phyloP scores from a whole-genome alignment of 768 basidiomycete species.

The Cystobasidium tubakii region DNA sequence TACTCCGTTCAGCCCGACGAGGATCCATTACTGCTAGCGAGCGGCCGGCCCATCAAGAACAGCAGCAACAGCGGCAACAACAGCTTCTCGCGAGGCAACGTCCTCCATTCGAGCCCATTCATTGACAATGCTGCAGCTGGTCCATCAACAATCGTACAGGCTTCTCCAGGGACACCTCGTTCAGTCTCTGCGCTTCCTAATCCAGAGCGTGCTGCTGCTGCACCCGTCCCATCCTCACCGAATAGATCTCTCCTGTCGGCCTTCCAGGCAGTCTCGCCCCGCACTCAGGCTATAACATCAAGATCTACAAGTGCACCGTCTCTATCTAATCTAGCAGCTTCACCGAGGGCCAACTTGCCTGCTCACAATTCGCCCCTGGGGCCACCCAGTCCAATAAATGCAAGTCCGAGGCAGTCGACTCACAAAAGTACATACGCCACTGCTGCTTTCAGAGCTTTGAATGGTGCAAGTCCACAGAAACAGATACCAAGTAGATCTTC shows the following conservation, averaged over 20 bases:
- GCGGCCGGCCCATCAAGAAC: not conserved
- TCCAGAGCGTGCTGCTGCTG: not conserved
- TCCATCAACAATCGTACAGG: not conserved
- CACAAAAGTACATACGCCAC: not conserved
- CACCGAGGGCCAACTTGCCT: not conserved
- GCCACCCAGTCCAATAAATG: not conserved
- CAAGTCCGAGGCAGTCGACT: not conserved
- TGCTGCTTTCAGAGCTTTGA: constrained; percentile 9
- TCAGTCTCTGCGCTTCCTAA: not conserved
- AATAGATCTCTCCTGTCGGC: constrained; percentile 17
- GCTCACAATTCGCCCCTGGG: not conserved
- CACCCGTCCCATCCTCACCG: not conserved
- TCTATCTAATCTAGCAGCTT: not conserved
- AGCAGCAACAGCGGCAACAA: not conserved
- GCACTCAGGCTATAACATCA: not conserved
- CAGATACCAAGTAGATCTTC: not conserved
- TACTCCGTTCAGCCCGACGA: constrained; percentile 13
- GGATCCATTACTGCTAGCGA: not conserved
- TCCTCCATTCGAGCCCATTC: not conserved
- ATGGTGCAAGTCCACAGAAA: constrained; percentile 17
- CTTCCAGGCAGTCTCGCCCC: constrained; percentile 31
- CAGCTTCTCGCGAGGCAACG: no score
- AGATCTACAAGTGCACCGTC: not conserved
- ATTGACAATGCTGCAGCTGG: not conserved
- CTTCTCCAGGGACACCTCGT: not conserved